Evolutionary conservation across 345 rosid species (phyloP), one percentile per base, ranked within the genome.

Genomic region (Noccaea caerulescens): DNA sequence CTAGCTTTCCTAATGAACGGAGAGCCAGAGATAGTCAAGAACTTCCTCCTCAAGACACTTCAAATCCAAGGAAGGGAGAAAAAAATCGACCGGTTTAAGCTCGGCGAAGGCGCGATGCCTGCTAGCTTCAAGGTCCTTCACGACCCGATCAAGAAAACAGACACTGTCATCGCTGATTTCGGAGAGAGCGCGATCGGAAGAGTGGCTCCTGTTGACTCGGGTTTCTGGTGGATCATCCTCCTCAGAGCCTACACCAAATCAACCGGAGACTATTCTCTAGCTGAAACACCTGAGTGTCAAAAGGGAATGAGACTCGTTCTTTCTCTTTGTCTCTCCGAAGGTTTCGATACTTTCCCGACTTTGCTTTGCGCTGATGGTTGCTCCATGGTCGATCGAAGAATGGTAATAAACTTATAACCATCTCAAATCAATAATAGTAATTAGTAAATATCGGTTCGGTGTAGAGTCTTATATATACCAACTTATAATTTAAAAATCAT

Each of bases 181-280:
- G 94, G 97, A 7, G 97, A 88, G 79, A 86, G 87, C 25, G 94
- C 97, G n/a, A 90, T 90, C 43, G 97, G 97, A 75, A 84, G 97
- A 77, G 97, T 90, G 63, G 97, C 97, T 74, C 97, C 94, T 1
- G 94, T 88, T 37, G 97, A 90, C 67, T 90, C 94, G 36, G 97
- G 97, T 58, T 90, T 90, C 72, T 88, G 96, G 96, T 88, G 94
- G 90, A 90, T 90, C 73, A 86, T 90, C 71, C 81, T 90, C 68
- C 88, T 90, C 3, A 91, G 97, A 46, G 94, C 97, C 4, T 88
- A 85, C 50, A 85, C 97, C 7, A 86, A 86, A 77, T 85, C 91
- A 10, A 90, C 97, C 0, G 92, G 94, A 53, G 90, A 90, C 69
- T 55, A 60, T 61, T 81, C 92, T 50, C 43, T 90, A 51, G 86